These are phyloP conservation scores for Talaromyces pinophilus DNA, from an alignment of 2,329 filamentous ascomycete species.

Conservation along the genomic window DNA sequence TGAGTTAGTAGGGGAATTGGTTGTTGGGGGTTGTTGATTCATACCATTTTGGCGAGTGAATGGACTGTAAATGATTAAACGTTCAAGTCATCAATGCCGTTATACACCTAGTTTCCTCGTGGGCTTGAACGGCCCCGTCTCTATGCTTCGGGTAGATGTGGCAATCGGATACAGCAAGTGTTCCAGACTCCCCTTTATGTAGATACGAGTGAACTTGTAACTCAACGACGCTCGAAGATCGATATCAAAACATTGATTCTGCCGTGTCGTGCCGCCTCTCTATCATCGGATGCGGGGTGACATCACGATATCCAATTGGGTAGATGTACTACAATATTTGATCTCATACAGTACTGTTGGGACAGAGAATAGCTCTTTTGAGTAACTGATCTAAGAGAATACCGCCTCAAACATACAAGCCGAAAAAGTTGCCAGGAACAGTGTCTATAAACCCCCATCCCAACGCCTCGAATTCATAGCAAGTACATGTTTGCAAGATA, in stretches of 20 bases:
- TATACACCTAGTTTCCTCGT: background rate
- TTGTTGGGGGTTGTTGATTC: background rate
- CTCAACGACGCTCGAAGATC: background rate
- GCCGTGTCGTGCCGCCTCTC: slow-evolving; percentile 16
- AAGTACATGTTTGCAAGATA: slow-evolving; percentile 11
- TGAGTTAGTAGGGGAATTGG: background rate
- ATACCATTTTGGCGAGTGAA: background rate
- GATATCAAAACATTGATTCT: slow-evolving; percentile 21
- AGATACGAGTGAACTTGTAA: background rate
- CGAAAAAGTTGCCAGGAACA: background rate
- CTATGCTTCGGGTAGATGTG: background rate
- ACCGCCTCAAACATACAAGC: slow-evolving; percentile 8
- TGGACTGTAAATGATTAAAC: background rate
- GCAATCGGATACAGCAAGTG: background rate
- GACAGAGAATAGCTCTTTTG: no score
- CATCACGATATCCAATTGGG: background rate
- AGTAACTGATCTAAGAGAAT: background rate
- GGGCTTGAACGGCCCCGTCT: background rate
- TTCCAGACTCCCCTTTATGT: background rate
- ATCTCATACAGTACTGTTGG: background rate
- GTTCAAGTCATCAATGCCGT: no score
- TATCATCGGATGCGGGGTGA: slow-evolving; percentile 1
- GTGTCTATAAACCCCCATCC: slow-evolving; percentile 1
- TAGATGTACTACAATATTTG: background rate
- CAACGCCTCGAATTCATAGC: slow-evolving; percentile 2